These are phyloP conservation scores for Wickerhamiella occidentalis DNA, from an alignment of 805 yeast species.

Conservation along the genomic window DNA sequence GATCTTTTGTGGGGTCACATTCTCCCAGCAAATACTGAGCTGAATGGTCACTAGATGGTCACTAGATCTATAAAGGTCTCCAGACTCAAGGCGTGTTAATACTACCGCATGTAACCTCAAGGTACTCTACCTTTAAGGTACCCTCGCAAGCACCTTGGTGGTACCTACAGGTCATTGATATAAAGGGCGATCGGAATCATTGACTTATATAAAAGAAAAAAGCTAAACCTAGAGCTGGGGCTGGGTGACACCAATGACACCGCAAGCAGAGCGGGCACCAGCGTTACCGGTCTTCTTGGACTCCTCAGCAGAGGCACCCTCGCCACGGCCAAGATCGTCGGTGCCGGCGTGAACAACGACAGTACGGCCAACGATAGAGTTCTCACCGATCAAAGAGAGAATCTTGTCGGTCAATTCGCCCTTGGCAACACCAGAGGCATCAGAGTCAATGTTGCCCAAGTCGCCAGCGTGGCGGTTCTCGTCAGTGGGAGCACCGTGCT, in stretches of 20 bases:
- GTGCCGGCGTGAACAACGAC: constrained; percentile 87
- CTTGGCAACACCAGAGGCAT: constrained; percentile 79
- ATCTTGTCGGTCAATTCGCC: constrained; percentile 70
- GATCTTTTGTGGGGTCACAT: no score
- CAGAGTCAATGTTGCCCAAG: constrained; percentile 87
- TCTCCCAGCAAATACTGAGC: no score
- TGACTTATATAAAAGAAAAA: not conserved
- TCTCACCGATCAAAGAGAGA: constrained; percentile 72
- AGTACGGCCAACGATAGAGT: constrained; percentile 88
- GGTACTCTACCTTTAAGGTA: no score
- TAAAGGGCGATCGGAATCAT: not conserved
- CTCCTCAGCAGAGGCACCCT: constrained; percentile 48
- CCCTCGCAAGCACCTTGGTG: no score
- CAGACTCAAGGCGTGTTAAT: no score
- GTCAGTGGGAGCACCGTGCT: constrained; percentile 82
- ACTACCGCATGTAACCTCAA: no score
- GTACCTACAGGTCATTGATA: no score
- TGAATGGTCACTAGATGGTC: no score
- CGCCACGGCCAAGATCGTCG: constrained; percentile 93
- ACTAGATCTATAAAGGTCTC: no score
- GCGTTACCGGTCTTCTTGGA: constrained; percentile 95
- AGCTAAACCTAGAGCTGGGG: constrained; percentile 1
- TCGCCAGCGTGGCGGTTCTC: constrained; percentile 77
- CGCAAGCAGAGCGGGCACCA: constrained; percentile 97
- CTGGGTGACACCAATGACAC: constrained; percentile 72